phyloP scores from a whole-genome alignment of 2,329 filamentous ascomycete genomes.

The Aspergillus sp. region DNA sequence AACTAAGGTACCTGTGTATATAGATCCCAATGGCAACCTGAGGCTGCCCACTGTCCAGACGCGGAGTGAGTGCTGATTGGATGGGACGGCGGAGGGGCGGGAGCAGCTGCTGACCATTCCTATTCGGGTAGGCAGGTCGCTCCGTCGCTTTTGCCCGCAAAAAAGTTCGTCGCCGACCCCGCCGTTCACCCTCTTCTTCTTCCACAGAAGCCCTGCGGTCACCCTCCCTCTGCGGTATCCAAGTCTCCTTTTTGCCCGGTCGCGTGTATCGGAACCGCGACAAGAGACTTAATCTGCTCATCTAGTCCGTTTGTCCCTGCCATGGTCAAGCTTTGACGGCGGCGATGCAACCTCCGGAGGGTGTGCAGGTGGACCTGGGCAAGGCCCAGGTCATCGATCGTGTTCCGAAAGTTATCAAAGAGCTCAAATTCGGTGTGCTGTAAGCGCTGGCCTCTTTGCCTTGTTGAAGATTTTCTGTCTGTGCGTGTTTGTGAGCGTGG shows the following conservation, averaged over 20 bases:
- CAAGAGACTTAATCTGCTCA: neutral
- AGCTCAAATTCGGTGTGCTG: constrained; percentile 92
- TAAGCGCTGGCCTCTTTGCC: constrained; percentile 42
- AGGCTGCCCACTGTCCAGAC: neutral
- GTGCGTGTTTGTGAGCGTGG: neutral
- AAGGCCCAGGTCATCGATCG: constrained; percentile 91
- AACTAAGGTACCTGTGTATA: neutral
- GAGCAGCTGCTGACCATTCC: constrained; percentile 7
- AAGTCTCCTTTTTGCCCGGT: neutral
- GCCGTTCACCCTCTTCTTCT: constrained; percentile 14
- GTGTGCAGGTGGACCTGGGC: constrained; percentile 48
- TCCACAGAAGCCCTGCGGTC: neutral
- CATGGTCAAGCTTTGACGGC: constrained; percentile 39
- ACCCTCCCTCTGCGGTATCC: neutral
- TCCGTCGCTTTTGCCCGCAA: constrained; percentile 15
- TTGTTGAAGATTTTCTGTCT: neutral
- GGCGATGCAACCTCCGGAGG: constrained; percentile 43
- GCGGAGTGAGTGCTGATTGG: constrained; percentile 18
- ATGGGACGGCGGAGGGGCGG: constrained; percentile 10
- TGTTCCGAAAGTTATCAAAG: constrained; percentile 86
- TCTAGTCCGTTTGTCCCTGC: constrained; percentile 14
- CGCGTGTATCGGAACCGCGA: neutral
- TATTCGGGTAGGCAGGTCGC: no score
- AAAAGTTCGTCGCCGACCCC: constrained; percentile 30
- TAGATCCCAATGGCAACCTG: neutral